Evolutionary conservation across 2,329 filamentous ascomycete genomes (phyloP).

Genomic region (Cyphellophora attinorum): DNA sequence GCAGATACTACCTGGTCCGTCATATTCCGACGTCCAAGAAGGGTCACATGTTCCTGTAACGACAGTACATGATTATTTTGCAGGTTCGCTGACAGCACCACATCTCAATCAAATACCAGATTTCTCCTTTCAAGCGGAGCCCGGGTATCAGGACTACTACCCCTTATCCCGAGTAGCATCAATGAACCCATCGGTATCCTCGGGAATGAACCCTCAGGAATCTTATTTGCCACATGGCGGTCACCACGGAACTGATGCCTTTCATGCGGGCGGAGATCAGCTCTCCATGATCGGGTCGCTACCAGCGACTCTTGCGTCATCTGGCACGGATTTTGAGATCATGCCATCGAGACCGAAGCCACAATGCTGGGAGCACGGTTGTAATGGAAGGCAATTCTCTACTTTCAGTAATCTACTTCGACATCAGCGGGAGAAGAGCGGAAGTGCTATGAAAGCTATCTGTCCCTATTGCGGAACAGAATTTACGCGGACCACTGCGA

Average conservation of each 20-base stretch:
- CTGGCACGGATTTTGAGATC: conserved; percentile 14
- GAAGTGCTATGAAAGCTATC: conserved; percentile 76
- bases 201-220: not conserved
- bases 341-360: conserved; percentile 63
- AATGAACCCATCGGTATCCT: not conserved
- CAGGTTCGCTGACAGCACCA: not conserved
- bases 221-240: not conserved
- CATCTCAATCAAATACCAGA: not conserved
- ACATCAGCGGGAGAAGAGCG: conserved; percentile 90
- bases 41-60: no score
- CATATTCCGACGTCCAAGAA: not conserved
- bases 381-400: conserved; percentile 89
- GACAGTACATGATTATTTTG: not conserved
- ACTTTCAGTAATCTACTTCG: conserved; percentile 91
- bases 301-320: conserved; percentile 15
- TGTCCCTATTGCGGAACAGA: conserved; percentile 89
- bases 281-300: conserved; percentile 10
- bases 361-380: conserved; percentile 94
- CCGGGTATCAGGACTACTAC: not conserved
- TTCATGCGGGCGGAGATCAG: conserved; percentile 10
- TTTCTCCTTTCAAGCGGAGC: not conserved
- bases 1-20: not conserved
- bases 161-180: not conserved
- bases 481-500: conserved; percentile 79
- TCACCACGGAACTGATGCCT: conserved; percentile 4